Evolutionary conservation across 176 grass and related monocot species (phyloP), one percentile per base, ranked within the genome.

Genomic region (Raddia distichophylla): DNA sequence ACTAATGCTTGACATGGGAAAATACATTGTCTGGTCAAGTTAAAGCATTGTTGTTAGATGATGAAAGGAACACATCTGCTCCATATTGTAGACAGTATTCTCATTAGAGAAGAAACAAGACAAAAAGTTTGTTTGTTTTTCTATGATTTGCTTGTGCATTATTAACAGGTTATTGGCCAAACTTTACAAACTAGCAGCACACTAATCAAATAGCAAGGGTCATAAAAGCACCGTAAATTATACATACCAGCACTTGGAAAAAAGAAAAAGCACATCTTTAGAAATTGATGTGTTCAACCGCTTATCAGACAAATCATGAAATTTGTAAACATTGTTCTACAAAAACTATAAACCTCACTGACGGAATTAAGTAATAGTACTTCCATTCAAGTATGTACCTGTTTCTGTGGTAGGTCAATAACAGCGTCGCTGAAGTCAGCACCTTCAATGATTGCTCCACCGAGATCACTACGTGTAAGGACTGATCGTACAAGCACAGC

Each of bases 351-450:
- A 69, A 64, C 2, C 40, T 89, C 8, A 45, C 33, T 58, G 20
- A 10, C 1, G 73, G 1, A 79, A 71, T 58, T 33, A 22, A 61
- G 46, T 3, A 2, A 71, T 57, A 35, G 10, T 17, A 72, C 22
- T 87, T 20, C 10, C 10, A 32, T 57, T 46, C n/a, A 69, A 69
- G 13, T 10, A 74, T 7, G 32, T 83, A 99, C 96, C 91, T 95
- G 96, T 76, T 99, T 99, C 73, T 92, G 91, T 17, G 69, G 17
- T 42, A 95, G 77, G 89, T 99, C 96, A 40, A 99, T 84, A 87
- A 99, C 93, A 73, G 96, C 96, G 93, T 99, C 91, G 61, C 96
- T 99, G 82, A 99, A 99, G 75, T 99, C 93, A 64, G 96, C 93
- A 81, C 93, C 96, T 46, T 99, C 89, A 75, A 99, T 93, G 44